Evolutionary conservation across 768 basidiomycete species (phyloP).

Genomic region (Lanmaoa rubissima): DNA sequence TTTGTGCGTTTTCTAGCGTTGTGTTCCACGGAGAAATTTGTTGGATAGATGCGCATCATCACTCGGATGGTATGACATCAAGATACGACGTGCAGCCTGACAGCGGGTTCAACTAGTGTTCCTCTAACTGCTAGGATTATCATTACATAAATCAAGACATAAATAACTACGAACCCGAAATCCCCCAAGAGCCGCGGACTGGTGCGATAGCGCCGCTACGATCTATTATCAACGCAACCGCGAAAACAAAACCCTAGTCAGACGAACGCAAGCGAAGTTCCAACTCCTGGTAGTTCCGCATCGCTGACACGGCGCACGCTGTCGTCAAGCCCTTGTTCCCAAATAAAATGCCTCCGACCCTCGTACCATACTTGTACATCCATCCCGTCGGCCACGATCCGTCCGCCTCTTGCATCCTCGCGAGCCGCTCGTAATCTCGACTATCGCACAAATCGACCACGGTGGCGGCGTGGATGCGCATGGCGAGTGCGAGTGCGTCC

Average conservation of each 20-base stretch:
- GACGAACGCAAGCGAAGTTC: conserved; percentile 12
- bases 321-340: conserved; percentile 24
- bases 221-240: neutral
- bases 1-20: too few relatives aligned
- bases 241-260: conserved; percentile 1
- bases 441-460: conserved; percentile 11
- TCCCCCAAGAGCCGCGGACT: too few relatives aligned
- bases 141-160: too few relatives aligned
- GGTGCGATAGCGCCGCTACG: too few relatives aligned
- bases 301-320: conserved; percentile 19
- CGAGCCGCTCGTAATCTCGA: conserved; percentile 16
- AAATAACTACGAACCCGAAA: too few relatives aligned
- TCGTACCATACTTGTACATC: conserved; percentile 14
- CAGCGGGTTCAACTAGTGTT: too few relatives aligned
- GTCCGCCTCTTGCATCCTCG: conserved; percentile 16
- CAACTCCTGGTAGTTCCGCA: conserved; percentile 9
- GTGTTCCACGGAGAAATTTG: too few relatives aligned
- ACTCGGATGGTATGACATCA: too few relatives aligned
- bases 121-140: too few relatives aligned
- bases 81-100: too few relatives aligned
- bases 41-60: too few relatives aligned
- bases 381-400: conserved; percentile 25
- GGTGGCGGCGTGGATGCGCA: conserved; percentile 16
- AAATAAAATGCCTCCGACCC: neutral
- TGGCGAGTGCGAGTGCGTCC: conserved; percentile 20